phyloP scores from a whole-genome alignment of 1,284 basidiomycete species.

The Singerocomus rubriflavus region DNA sequence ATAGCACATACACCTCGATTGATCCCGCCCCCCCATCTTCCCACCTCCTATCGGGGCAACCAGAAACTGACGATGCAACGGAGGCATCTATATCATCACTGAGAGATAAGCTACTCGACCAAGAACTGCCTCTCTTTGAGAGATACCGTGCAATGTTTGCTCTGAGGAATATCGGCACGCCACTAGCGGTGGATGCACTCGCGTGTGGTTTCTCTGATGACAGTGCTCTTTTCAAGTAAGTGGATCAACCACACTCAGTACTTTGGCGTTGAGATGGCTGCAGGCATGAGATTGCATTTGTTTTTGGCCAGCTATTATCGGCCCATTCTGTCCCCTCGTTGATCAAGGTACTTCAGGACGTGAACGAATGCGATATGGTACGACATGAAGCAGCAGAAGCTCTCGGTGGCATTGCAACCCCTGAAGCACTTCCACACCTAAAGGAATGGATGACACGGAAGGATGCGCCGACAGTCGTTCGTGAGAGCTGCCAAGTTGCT shows the following conservation, averaged over 20 bases:
- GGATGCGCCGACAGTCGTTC: conserved; percentile 86
- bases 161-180: conserved; percentile 84
- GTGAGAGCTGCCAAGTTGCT: conserved; percentile 95
- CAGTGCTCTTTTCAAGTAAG: conserved; percentile 89
- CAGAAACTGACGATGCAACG: conserved; percentile 47
- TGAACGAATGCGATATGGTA: conserved; percentile 92
- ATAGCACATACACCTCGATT: conserved; percentile 74
- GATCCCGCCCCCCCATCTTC: conserved; percentile 91
- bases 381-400: conserved; percentile 99
- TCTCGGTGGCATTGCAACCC: conserved; percentile 92
- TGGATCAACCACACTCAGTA: conserved; percentile 4
- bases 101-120: conserved; percentile 66
- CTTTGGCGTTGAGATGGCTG: not conserved
- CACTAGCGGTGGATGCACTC: conserved; percentile 84
- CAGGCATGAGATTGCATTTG: conserved; percentile 96
- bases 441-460: conserved; percentile 80
- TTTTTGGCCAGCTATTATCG: conserved; percentile 95
- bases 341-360: conserved; percentile 72
- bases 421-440: conserved; percentile 84
- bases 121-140: conserved; percentile 77
- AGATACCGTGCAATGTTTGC: conserved; percentile 99
- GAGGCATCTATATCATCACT: conserved; percentile 56
- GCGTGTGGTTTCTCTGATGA: conserved; percentile 86
- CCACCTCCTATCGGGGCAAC: conserved; percentile 50
- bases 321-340: conserved; percentile 87